Evolutionary conservation across 768 basidiomycete genomes (phyloP).

Genomic region (Sarcomyxa edulis): DNA sequence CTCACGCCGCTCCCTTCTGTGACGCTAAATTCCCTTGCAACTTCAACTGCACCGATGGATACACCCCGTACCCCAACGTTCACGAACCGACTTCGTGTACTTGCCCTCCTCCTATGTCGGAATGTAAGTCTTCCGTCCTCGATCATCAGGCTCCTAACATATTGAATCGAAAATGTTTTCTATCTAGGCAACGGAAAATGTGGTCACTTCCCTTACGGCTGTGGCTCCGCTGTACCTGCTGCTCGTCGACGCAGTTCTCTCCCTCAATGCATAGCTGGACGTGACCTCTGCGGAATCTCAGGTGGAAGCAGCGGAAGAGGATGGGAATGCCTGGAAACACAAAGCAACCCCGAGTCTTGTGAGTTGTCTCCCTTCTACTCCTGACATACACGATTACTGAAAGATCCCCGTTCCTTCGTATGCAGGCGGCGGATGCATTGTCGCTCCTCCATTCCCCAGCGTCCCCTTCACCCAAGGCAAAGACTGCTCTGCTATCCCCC

Average conservation of each 20-base stretch:
- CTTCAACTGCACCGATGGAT: constrained; percentile 9
- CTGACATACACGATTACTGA: neutral
- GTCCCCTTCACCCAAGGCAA: neutral
- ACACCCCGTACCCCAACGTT: neutral
- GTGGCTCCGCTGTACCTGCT: neutral
- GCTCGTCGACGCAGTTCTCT: neutral
- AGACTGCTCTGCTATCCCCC: constrained; percentile 5
- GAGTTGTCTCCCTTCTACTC: neutral
- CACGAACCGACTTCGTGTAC: neutral
- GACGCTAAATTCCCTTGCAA: constrained; percentile 1
- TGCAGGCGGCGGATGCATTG: constrained; percentile 5
- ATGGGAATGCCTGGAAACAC: constrained; percentile 6
- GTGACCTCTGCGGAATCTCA: constrained; percentile 1
- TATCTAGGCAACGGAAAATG: constrained; percentile 5
- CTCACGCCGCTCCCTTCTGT: constrained; percentile 7
- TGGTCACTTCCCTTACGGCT: constrained; percentile 4
- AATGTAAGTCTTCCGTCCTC: no score
- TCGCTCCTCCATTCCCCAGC: neutral
- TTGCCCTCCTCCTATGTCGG: neutral
- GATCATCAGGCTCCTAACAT: no score
- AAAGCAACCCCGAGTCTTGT: constrained; percentile 3
- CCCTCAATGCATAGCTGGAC: neutral
- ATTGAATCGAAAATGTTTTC: no score
- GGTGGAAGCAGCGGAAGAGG: neutral
- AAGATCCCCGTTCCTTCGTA: neutral